Evolutionary conservation across 495 filamentous ascomycete genomes (phyloP).

Genomic region (Penicillium odoratum): DNA sequence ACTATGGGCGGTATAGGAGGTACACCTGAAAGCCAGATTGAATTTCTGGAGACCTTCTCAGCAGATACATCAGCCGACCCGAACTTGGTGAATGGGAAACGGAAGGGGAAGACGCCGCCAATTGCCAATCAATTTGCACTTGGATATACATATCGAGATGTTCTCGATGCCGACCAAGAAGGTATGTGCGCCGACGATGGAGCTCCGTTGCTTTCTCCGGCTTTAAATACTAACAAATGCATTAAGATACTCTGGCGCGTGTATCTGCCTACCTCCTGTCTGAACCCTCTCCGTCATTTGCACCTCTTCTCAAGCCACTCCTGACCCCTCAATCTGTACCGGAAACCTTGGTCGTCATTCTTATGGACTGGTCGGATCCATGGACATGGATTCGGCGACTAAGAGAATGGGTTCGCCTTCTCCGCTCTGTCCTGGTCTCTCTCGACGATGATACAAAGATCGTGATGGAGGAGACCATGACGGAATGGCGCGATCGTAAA

Average conservation of each 20-base stretch:
- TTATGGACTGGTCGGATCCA: slow-evolving; percentile 90
- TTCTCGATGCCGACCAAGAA: slow-evolving; percentile 93
- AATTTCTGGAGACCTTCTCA: slow-evolving; percentile 82
- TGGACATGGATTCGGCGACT: slow-evolving; percentile 91
- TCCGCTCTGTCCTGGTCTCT: slow-evolving; percentile 71
- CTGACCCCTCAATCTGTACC: slow-evolving; percentile 83
- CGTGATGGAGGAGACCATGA: slow-evolving; percentile 82
- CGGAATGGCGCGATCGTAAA: slow-evolving; percentile 53
- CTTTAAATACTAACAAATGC: neutral
- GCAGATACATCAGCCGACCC: slow-evolving; percentile 54
- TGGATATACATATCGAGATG: slow-evolving; percentile 94
- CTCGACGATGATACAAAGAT: slow-evolving; percentile 76
- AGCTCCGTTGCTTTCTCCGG: neutral
- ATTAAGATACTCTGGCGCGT: slow-evolving; percentile 80
- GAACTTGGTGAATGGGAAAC: slow-evolving; percentile 55
- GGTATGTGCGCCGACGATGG: slow-evolving; percentile 43
- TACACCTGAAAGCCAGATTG: slow-evolving; percentile 81
- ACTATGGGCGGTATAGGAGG: slow-evolving; percentile 58
- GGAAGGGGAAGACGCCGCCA: slow-evolving; percentile 67
- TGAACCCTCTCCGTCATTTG: slow-evolving; percentile 78
- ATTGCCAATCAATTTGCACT: slow-evolving; percentile 91
- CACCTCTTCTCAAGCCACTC: slow-evolving; percentile 79
- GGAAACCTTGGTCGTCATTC: slow-evolving; percentile 81
- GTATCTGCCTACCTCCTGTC: slow-evolving; percentile 88
- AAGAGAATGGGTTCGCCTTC: slow-evolving; percentile 80